These are phyloP conservation scores for Eragrostis nindensis DNA, from an alignment of 176 grass and related monocot genomes.

Conservation along the genomic window DNA sequence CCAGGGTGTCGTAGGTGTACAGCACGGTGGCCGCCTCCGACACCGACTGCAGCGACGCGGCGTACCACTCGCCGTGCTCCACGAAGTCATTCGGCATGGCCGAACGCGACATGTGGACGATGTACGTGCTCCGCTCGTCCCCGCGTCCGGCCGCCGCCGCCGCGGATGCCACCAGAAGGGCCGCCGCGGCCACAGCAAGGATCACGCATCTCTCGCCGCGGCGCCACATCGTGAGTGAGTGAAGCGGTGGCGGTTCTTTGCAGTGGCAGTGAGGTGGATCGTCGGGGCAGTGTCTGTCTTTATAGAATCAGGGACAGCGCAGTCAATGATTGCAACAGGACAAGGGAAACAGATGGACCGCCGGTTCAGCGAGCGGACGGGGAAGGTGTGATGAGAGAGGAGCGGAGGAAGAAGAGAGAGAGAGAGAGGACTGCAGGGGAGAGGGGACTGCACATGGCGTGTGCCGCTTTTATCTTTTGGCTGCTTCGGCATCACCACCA, in stretches of 20 bases:
- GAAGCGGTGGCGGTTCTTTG: neutral
- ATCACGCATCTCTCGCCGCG: constrained; percentile 39
- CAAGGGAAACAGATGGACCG: constrained; percentile 43
- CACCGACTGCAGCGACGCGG: constrained; percentile 77
- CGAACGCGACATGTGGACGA: constrained; percentile 74
- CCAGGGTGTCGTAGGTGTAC: constrained; percentile 81
- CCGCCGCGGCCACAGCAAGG: constrained; percentile 34
- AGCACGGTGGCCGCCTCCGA: constrained; percentile 67
- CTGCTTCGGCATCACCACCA: constrained; percentile 12
- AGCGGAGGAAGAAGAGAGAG: neutral
- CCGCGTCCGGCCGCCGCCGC: neutral
- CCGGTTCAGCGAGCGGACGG: constrained; percentile 7
- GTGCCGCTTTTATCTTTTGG: constrained; percentile 23
- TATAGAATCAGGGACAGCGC: constrained; percentile 35
- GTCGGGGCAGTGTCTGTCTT: constrained; percentile 17
- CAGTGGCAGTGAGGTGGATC: constrained; percentile 10
- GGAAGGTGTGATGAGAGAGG: neutral
- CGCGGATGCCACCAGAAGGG: neutral
- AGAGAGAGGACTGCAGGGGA: neutral
- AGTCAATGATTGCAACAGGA: constrained; percentile 37
- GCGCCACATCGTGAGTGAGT: constrained; percentile 45
- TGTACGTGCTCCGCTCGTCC: constrained; percentile 62
- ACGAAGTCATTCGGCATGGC: constrained; percentile 69
- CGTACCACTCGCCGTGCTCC: constrained; percentile 72
- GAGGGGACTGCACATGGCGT: constrained; percentile 39